Conservation (phyloP, 176 grass and related monocot species). For the Poa pratensis region DNA sequence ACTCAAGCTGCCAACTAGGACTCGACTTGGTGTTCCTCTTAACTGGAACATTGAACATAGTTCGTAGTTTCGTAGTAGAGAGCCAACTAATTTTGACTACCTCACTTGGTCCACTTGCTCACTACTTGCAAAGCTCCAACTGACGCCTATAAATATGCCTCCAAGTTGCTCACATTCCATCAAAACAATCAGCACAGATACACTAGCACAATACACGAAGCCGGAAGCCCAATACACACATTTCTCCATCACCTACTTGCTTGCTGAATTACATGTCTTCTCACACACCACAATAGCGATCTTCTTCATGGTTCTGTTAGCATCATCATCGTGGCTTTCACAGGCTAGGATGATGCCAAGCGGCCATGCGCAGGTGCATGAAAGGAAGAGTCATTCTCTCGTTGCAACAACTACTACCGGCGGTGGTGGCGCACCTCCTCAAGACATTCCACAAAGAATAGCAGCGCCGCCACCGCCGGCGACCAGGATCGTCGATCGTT, state of each 20-base stretch:
- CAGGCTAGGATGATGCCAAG: constrained; percentile 28
- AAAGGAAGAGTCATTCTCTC: not conserved
- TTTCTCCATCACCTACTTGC: not conserved
- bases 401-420: not conserved
- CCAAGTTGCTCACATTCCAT: constrained; percentile 25
- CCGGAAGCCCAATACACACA: too few relatives aligned
- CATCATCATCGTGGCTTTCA: not conserved
- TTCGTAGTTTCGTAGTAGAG: not conserved
- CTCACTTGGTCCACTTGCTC: constrained; percentile 21
- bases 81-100: not conserved
- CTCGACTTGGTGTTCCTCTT: not conserved
- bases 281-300: not conserved
- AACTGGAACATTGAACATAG: not conserved
- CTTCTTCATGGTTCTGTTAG: constrained; percentile 17
- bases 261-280: constrained; percentile 9
- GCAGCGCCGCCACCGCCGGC: not conserved
- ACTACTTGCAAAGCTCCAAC: constrained; percentile 8
- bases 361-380: not conserved
- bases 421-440: not conserved
- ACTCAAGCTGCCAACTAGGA: not conserved
- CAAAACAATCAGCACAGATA: not conserved
- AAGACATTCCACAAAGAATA: not conserved
- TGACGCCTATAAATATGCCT: constrained; percentile 17
- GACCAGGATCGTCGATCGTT: not conserved
- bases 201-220: not conserved